Conservation (phyloP, 192 early-diverging fungal species). For the Podila minutissima region DNA sequence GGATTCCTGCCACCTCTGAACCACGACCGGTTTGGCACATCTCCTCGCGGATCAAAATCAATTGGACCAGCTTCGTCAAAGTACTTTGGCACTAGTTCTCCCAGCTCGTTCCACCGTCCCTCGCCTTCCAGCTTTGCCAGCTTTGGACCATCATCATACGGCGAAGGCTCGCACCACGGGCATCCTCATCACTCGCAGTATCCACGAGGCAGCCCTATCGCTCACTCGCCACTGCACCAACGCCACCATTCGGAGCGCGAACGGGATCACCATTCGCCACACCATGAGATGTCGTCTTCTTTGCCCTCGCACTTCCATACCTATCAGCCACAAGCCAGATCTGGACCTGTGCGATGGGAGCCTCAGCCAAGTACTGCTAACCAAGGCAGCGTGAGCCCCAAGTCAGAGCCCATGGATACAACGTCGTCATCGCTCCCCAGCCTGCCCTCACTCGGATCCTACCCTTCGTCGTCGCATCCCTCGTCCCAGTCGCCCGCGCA, state of each 20-base stretch:
- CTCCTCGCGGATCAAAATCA: constrained; percentile 18
- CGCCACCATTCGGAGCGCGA: neutral
- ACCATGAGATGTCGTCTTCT: constrained; percentile 46
- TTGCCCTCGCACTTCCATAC: constrained; percentile 43
- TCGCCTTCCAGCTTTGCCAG: constrained; percentile 3
- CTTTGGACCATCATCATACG: neutral
- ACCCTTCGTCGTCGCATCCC: too few relatives aligned
- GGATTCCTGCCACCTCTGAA: constrained; percentile 29
- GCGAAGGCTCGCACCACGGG: too few relatives aligned
- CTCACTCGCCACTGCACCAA: too few relatives aligned
- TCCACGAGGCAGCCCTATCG: too few relatives aligned
- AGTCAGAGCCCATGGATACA: constrained; percentile 43
- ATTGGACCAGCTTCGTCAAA: constrained; percentile 34
- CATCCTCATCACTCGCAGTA: too few relatives aligned
- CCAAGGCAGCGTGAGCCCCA: constrained; percentile 3
- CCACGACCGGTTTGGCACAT: constrained; percentile 28
- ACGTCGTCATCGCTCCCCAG: constrained; percentile 22
- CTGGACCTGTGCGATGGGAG: constrained; percentile 42
- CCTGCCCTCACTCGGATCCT: too few relatives aligned
- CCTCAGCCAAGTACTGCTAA: constrained; percentile 2
- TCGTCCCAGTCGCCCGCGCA: too few relatives aligned
- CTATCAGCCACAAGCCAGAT: constrained; percentile 1
- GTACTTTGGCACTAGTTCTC: constrained; percentile 46
- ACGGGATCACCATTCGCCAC: too few relatives aligned
- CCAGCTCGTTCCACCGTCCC: constrained; percentile 24